These are phyloP conservation scores for Clitopilus passeckerianus DNA, from an alignment of 768 basidiomycete genomes.

Conservation along the genomic window DNA sequence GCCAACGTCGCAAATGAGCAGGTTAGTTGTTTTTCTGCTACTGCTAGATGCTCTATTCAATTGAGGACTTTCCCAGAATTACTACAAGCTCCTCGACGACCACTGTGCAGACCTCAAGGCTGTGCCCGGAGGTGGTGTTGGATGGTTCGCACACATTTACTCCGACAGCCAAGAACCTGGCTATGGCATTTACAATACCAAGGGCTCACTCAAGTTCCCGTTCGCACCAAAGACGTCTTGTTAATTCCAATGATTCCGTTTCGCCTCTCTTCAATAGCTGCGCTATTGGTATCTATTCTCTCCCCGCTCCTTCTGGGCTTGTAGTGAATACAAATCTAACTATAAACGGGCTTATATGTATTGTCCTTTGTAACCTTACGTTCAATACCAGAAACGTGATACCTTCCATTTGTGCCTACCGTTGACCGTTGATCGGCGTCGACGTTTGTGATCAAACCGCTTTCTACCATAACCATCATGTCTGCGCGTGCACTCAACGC, in stretches of 20 bases:
- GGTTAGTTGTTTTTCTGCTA: slow-evolving; percentile 25
- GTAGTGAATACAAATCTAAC: neutral
- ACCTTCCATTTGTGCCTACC: too few species aligned
- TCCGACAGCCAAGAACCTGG: slow-evolving; percentile 62
- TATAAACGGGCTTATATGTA: neutral
- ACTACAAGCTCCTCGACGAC: slow-evolving; percentile 57
- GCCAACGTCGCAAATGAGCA: slow-evolving; percentile 59
- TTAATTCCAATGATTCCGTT: slow-evolving; percentile 21
- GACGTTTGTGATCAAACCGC: neutral
- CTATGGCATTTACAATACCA: slow-evolving; percentile 58
- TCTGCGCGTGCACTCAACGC: slow-evolving; percentile 69
- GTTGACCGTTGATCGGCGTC: neutral
- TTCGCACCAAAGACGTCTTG: slow-evolving; percentile 63
- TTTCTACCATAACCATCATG: slow-evolving; percentile 9
- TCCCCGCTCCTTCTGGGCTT: neutral
- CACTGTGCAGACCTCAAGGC: slow-evolving; percentile 61
- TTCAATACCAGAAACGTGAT: neutral
- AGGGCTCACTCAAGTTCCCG: slow-evolving; percentile 52
- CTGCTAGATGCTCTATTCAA: neutral
- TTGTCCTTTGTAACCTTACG: neutral
- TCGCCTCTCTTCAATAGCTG: neutral
- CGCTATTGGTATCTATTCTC: neutral
- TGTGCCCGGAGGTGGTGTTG: slow-evolving; percentile 56
- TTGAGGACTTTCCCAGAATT: slow-evolving; percentile 35
- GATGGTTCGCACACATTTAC: slow-evolving; percentile 84